Evolutionary conservation across 495 filamentous ascomycete genomes (phyloP), one percentile per base, ranked within the genome.

Genomic region (Geopyxis carbonaria): DNA sequence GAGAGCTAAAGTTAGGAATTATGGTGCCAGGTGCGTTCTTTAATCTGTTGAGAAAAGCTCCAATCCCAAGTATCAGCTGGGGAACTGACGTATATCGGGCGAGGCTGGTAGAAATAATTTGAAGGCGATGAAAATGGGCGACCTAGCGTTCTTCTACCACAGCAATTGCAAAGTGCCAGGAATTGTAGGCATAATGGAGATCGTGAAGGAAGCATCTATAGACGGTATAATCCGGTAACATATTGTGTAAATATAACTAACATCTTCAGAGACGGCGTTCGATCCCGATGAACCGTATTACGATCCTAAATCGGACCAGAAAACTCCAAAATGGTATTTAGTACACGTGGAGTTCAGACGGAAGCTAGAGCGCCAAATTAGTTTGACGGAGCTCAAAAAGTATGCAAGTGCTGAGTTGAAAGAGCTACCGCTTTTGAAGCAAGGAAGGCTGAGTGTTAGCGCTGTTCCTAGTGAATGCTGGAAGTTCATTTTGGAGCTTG

Each of bases 91-190:
- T n/a, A n/a, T n/a, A n/a, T n/a, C n/a, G n/a, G n/a, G n/a, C n/a
- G n/a, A n/a, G n/a, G n/a, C n/a, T n/a, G n/a, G n/a, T n/a, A 69
- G 79, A 27, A 93, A 93, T 53, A 81, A 93, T 55, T 73, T 97
- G 56, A 72, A 77, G 1, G 66, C 74, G 4, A 97, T 95, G 89
- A 82, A 79, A 57, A 71, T 75, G 46, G 87, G 89, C 28, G 89
- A 97, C 45, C 63, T 80, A 30, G 86, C 84, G 24, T 93, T 97
- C 62, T 94, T 97, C 64, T 97, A 97, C 56, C 87, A 93, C 61
- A 87, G 49, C n/a, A 91, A 85, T 53, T 85, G 79, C 62, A 92
- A 89, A 59, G 68, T 74, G 22, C 86, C 89, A 0, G 87, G 83
- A 2, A 80, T 97, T 35, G 85, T 76, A 3, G 89, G 89, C n/a